Evolutionary conservation across 495 filamentous ascomycete species (phyloP).

Genomic region (Tuber aestivum): DNA sequence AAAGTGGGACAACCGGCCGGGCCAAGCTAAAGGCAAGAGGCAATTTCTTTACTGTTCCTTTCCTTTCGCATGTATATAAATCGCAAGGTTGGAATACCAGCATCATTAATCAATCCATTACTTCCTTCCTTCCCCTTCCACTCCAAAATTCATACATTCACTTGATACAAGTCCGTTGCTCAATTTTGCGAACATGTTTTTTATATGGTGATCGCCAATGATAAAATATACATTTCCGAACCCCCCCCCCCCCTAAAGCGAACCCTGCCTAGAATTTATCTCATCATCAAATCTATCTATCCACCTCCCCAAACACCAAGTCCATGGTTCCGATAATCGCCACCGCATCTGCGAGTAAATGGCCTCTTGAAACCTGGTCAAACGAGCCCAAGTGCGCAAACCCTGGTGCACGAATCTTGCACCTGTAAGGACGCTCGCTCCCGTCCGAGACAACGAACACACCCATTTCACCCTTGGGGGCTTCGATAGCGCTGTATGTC

Average conservation of each 20-base stretch:
- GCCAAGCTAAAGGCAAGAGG: not conserved
- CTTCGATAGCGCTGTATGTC: slow-evolving; percentile 96
- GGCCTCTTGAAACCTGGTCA: slow-evolving; percentile 84
- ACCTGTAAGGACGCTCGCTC: slow-evolving; percentile 90
- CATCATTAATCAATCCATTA: not conserved
- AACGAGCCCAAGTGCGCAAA: slow-evolving; percentile 94
- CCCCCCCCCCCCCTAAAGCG: not conserved
- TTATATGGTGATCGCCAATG: not conserved
- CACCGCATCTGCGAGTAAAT: slow-evolving; percentile 93
- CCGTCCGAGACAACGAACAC: slow-evolving; percentile 97
- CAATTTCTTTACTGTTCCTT: too few species aligned
- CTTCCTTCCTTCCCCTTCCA: not conserved
- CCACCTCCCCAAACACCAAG: slow-evolving; percentile 69
- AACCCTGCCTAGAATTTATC: slow-evolving; percentile 14
- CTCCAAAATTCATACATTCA: not conserved
- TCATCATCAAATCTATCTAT: slow-evolving; percentile 49
- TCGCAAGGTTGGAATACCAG: slow-evolving; percentile 1
- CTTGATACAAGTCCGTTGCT: not conserved
- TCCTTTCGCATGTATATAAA: not conserved
- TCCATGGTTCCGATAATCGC: slow-evolving; percentile 96
- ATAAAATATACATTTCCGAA: not conserved
- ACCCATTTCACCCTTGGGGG: slow-evolving; percentile 99
- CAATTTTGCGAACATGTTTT: not conserved
- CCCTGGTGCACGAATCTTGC: slow-evolving; percentile 93
- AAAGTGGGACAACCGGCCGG: not conserved